Percentiles rank a stretch among this genome's conserved stretches.
Conservation (phyloP, 2,329 filamentous ascomycete genomes). For the Cladobotryum protrusum region DNA sequence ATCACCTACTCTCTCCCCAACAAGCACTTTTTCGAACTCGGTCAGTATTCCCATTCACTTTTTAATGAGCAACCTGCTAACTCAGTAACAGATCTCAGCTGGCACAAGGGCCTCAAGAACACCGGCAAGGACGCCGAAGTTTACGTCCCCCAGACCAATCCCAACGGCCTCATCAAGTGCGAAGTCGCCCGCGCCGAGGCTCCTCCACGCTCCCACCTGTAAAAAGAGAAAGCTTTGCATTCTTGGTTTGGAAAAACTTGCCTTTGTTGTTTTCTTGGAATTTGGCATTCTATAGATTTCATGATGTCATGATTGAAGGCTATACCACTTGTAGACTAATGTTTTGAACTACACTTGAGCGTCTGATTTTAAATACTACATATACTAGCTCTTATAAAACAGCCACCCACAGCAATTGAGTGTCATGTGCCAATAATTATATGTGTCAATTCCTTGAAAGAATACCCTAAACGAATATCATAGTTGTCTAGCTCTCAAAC, state of each 20-base stretch:
- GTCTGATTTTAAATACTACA: no score
- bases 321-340: neutral
- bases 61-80: conserved; percentile 12
- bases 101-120: conserved; percentile 94
- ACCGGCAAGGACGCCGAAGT: conserved; percentile 94
- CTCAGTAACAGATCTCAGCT: conserved; percentile 66
- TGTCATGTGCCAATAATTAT: no score
- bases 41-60: conserved; percentile 43
- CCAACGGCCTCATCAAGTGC: conserved; percentile 94
- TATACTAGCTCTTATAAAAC: no score
- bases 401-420: no score
- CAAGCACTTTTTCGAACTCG: conserved; percentile 98
- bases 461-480: no score
- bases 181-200: conserved; percentile 58
- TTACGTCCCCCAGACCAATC: conserved; percentile 84
- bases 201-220: neutral
- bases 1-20: conserved; percentile 87
- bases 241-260: neutral
- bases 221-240: neutral
- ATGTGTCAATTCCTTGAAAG: no score
- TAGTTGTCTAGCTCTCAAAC: no score
- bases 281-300: neutral
- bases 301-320: neutral
- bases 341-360: no score
- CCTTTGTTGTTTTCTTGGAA: neutral